These are phyloP conservation scores for Komagataella kurtzmanii DNA, from an alignment of 805 yeast species.

Conservation along the genomic window DNA sequence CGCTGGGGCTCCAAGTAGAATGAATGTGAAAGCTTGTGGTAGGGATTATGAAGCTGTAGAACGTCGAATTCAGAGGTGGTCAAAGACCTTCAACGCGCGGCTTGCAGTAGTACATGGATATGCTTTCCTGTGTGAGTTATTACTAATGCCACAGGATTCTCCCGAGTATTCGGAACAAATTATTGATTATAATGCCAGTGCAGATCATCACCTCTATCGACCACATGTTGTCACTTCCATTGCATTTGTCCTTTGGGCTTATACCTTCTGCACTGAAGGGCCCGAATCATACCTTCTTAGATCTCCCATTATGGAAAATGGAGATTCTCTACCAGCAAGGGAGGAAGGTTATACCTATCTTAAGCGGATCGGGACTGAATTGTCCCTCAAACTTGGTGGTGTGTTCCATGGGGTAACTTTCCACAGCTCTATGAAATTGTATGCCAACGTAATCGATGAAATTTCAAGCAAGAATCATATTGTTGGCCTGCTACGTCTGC, in stretches of 20 bases:
- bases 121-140: constrained; percentile 40
- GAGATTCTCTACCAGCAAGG: constrained; percentile 14
- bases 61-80: constrained; percentile 34
- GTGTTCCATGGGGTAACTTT: constrained; percentile 13
- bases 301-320: constrained; percentile 8
- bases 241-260: constrained; percentile 31
- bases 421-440: constrained; percentile 20
- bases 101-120: constrained; percentile 42
- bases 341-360: constrained; percentile 38
- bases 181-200: constrained; percentile 19
- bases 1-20: constrained; percentile 66
- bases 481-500: constrained; percentile 35
- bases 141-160: constrained; percentile 18
- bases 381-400: constrained; percentile 7
- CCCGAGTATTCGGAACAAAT: constrained; percentile 13
- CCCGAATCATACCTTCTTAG: constrained; percentile 24
- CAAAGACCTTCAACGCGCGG: constrained; percentile 27
- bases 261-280: constrained; percentile 29
- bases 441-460: constrained; percentile 20
- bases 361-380: constrained; percentile 24
- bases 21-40: constrained; percentile 44
- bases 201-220: constrained; percentile 16
- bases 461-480: constrained; percentile 29
- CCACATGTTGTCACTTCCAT: constrained; percentile 24
- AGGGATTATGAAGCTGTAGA: constrained; percentile 37